Conservation (phyloP, 768 basidiomycete genomes). For the Lactarius trivialis region DNA sequence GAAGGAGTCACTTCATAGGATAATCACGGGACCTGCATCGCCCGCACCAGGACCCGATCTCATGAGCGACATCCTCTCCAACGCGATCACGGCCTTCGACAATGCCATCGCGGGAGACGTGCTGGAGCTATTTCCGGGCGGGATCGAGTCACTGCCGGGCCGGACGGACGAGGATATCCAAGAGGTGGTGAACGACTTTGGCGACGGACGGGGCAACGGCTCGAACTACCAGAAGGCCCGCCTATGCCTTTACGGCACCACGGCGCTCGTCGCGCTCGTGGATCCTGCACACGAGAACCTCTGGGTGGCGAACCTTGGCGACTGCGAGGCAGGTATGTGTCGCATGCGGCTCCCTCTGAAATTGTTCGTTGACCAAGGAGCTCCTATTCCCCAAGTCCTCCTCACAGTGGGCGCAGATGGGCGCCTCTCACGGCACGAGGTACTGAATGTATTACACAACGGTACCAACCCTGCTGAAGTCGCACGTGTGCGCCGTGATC, state of each 20-base stretch:
- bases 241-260: slow-evolving; percentile 78
- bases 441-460: slow-evolving; percentile 62
- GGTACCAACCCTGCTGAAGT: slow-evolving; percentile 63
- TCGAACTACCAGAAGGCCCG: slow-evolving; percentile 61
- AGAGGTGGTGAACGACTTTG: slow-evolving; percentile 58
- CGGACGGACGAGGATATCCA: slow-evolving; percentile 50
- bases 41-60: slow-evolving; percentile 28
- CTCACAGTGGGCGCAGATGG: slow-evolving; percentile 41
- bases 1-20: slow-evolving; percentile 32
- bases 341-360: neutral
- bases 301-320: slow-evolving; percentile 80
- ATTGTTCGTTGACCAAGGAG: neutral
- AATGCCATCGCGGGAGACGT: slow-evolving; percentile 41
- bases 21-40: slow-evolving; percentile 26
- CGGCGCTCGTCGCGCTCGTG: slow-evolving; percentile 66
- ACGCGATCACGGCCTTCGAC: slow-evolving; percentile 38
- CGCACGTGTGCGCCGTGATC: slow-evolving; percentile 53
- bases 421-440: slow-evolving; percentile 47
- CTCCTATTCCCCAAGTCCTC: slow-evolving; percentile 24
- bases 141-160: slow-evolving; percentile 38
- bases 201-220: slow-evolving; percentile 39
- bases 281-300: slow-evolving; percentile 63
- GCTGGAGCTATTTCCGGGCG: slow-evolving; percentile 44
- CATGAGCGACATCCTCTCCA: slow-evolving; percentile 34
- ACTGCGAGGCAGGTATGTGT: slow-evolving; percentile 67